Conservation (phyloP, 2,329 filamentous ascomycete species). For the Trichophyton simii region DNA sequence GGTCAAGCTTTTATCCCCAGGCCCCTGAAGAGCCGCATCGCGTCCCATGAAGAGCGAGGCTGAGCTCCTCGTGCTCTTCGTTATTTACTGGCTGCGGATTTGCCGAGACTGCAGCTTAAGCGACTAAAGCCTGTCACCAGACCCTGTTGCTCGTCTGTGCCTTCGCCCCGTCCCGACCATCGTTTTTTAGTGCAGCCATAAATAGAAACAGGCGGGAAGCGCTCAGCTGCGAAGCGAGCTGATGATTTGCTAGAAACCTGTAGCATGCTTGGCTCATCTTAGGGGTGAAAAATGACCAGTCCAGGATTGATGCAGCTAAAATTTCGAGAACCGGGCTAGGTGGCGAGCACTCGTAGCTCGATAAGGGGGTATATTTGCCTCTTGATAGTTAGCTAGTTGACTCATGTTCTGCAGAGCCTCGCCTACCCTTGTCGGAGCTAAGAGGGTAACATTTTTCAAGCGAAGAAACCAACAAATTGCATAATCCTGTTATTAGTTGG, state of each 20-base stretch:
- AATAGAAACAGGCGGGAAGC: not conserved
- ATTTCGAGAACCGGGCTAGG: too few relatives aligned
- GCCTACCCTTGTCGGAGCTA: not conserved
- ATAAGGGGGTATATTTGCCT: too few relatives aligned
- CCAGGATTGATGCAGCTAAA: too few relatives aligned
- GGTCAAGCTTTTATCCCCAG: not conserved
- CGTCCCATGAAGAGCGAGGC: not conserved
- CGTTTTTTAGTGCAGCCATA: not conserved
- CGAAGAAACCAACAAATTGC: not conserved
- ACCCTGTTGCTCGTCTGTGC: not conserved
- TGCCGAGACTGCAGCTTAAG: not conserved
- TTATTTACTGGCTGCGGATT: not conserved
- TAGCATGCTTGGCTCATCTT: too few relatives aligned
- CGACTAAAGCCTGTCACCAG: not conserved
- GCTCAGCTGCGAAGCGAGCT: too few relatives aligned
- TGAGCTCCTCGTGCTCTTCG: not conserved
- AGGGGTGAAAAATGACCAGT: too few relatives aligned
- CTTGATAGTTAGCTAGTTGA: too few relatives aligned
- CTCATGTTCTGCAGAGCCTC: not conserved
- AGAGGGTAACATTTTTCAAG: too few relatives aligned
- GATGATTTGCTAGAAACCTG: too few relatives aligned
- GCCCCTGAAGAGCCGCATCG: not conserved
- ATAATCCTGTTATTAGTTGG: too few relatives aligned
- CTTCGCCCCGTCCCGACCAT: not conserved
- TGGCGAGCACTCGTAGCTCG: too few relatives aligned